A percentile compares a stretch with the other conserved stretches of the same genome.
phyloP scores from a whole-genome alignment of 2,329 filamentous ascomycete species.

The Akanthomyces dipterigenus region DNA sequence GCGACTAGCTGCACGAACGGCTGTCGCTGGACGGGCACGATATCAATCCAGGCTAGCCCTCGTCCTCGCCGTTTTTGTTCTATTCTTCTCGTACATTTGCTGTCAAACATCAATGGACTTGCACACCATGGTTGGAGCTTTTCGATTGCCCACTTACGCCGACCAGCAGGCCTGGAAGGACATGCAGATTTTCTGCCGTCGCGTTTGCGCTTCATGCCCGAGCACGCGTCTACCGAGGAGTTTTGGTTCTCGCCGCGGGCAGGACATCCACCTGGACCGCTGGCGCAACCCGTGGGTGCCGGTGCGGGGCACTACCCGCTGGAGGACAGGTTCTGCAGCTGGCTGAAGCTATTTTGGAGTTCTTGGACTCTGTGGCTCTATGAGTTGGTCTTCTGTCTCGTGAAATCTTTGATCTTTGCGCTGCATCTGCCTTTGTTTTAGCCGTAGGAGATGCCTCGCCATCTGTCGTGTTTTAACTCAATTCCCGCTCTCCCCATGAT shows the following conservation, averaged over 20 bases:
- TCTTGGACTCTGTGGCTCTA: not conserved
- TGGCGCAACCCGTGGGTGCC: not conserved
- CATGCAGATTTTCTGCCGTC: not conserved
- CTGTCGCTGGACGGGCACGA: not conserved
- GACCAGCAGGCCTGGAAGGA: constrained; percentile 4
- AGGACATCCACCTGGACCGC: not conserved
- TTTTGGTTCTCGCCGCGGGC: not conserved
- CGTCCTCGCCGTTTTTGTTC: not conserved
- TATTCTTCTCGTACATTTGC: not conserved
- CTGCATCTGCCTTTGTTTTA: not conserved
- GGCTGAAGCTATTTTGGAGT: not conserved
- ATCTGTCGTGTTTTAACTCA: not conserved
- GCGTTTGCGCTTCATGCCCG: not conserved
- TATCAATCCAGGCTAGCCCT: not conserved
- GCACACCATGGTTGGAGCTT: not conserved
- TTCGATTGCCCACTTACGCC: not conserved
- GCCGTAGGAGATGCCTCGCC: too few species aligned
- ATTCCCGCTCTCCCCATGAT: too few species aligned
- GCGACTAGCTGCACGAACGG: not conserved
- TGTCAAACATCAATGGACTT: not conserved
- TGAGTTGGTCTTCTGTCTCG: not conserved
- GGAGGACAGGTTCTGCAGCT: not conserved
- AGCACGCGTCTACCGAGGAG: not conserved
- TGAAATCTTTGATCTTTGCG: not conserved
- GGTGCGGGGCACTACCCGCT: constrained; percentile 4